phyloP scores from a whole-genome alignment of 106 monocot genomes.

The Platanthera guangdongensis region DNA sequence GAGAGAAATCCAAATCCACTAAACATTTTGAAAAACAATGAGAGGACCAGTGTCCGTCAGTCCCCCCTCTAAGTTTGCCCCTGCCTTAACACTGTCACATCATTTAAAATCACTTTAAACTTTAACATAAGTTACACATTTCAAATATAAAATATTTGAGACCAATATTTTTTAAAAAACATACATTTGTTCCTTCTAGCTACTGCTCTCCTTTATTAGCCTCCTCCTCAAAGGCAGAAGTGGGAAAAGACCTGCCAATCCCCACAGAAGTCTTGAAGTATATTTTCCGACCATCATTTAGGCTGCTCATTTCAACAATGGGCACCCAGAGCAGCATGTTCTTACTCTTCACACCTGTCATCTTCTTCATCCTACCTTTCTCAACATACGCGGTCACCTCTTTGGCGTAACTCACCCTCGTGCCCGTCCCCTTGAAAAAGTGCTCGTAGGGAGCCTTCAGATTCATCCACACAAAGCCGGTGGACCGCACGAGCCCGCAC shows the following conservation, averaged over 20 bases:
- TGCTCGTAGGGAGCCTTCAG: slow-evolving; percentile 46
- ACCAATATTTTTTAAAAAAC: no score
- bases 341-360: slow-evolving; percentile 72
- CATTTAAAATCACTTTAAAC: no score
- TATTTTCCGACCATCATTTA: slow-evolving; percentile 23
- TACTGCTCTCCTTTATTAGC: no score
- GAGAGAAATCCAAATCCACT: no score
- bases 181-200: no score
- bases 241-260: slow-evolving; percentile 35
- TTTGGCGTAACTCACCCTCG: slow-evolving; percentile 34
- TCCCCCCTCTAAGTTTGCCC: no score
- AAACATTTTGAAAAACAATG: no score
- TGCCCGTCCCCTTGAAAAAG: slow-evolving; percentile 39
- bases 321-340: slow-evolving; percentile 90
- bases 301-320: slow-evolving; percentile 67
- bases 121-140: no score
- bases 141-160: no score
- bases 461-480: slow-evolving; percentile 94
- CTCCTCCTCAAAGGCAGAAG: slow-evolving; percentile 24
- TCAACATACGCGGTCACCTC: slow-evolving; percentile 52
- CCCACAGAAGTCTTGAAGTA: slow-evolving; percentile 52
- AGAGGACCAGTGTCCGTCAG: no score
- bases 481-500: slow-evolving; percentile 54
- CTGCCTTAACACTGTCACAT: no score
- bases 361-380: slow-evolving; percentile 47